Evolutionary conservation across 2,329 filamentous ascomycete genomes (phyloP).

Genomic region (Aspergillus pseudonomiae): DNA sequence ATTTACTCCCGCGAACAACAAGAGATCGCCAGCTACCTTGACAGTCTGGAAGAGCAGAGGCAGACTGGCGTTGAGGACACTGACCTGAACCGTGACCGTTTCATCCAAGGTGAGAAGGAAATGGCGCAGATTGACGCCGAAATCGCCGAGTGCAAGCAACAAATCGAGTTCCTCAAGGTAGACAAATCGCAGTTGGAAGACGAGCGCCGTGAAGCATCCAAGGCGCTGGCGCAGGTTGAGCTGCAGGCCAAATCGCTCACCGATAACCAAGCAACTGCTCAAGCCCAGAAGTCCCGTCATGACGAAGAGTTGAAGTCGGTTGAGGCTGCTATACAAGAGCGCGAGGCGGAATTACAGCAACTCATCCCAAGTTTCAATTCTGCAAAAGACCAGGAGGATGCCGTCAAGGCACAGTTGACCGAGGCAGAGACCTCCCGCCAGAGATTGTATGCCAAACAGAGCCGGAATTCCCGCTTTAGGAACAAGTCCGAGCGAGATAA

Average conservation of each 20-base stretch:
- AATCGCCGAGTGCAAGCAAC: conserved; percentile 77
- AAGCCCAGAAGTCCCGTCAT: conserved; percentile 72
- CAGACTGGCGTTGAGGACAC: conserved; percentile 82
- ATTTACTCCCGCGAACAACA: conserved; percentile 89
- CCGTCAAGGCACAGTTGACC: conserved; percentile 71
- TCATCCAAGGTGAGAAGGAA: conserved; percentile 76
- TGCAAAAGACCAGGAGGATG: conserved; percentile 72
- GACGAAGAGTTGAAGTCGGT: conserved; percentile 73
- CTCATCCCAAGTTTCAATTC: conserved; percentile 77
- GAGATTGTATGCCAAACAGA: conserved; percentile 89
- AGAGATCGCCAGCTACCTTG: conserved; percentile 74
- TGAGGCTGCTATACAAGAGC: conserved; percentile 71
- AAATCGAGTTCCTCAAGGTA: conserved; percentile 80
- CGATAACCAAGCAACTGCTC: conserved; percentile 78
- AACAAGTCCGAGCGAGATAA: conserved; percentile 87
- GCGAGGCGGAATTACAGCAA: conserved; percentile 73
- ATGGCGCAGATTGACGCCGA: conserved; percentile 76
- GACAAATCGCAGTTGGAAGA: conserved; percentile 88
- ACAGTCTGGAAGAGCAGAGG: conserved; percentile 78
- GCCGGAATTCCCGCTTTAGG: conserved; percentile 81
- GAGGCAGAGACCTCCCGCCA: conserved; percentile 74
- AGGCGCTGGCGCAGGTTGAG: conserved; percentile 80
- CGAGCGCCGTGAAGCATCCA: conserved; percentile 80
- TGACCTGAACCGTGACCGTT: conserved; percentile 76
- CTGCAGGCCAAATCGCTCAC: conserved; percentile 78